Percentiles rank a stretch among this genome's conserved stretches.
Evolutionary conservation across 345 rosid species (phyloP).

Genomic region (Citrus reticulata): DNA sequence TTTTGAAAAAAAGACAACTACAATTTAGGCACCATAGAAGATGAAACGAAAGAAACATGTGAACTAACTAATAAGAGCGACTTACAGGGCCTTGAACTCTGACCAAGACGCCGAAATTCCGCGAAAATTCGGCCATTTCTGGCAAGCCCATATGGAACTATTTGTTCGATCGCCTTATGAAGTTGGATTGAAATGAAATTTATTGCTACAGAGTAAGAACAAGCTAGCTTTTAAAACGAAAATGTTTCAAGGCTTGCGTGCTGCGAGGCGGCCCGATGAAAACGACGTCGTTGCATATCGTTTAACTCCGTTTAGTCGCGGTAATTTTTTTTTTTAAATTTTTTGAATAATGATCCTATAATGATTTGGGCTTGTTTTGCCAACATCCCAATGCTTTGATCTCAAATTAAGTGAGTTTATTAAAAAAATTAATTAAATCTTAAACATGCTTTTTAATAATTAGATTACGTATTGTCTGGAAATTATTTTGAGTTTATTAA

Average conservation of each 20-base stretch:
- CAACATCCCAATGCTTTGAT: neutral
- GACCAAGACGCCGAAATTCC: constrained; percentile 71
- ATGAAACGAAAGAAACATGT: neutral
- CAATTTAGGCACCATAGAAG: neutral
- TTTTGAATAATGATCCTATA: neutral
- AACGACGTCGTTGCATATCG: neutral
- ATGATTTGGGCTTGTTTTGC: neutral
- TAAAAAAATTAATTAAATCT: no score
- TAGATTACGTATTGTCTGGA: no score
- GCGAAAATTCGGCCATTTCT: constrained; percentile 44
- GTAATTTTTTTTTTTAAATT: no score
- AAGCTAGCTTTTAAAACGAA: no score
- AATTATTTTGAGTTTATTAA: no score
- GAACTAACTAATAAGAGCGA: neutral
- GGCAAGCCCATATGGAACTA: constrained; percentile 48
- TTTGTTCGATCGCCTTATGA: neutral
- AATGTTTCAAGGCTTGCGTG: neutral
- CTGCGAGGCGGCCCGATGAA: neutral
- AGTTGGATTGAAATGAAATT: neutral
- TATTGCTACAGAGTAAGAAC: neutral
- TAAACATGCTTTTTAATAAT: no score
- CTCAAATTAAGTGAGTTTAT: no score
- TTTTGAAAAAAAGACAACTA: neutral
- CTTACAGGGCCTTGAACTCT: constrained; percentile 85
- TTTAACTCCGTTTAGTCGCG: no score